phyloP scores from a whole-genome alignment of 768 basidiomycete species.

The Lactarius indigo region DNA sequence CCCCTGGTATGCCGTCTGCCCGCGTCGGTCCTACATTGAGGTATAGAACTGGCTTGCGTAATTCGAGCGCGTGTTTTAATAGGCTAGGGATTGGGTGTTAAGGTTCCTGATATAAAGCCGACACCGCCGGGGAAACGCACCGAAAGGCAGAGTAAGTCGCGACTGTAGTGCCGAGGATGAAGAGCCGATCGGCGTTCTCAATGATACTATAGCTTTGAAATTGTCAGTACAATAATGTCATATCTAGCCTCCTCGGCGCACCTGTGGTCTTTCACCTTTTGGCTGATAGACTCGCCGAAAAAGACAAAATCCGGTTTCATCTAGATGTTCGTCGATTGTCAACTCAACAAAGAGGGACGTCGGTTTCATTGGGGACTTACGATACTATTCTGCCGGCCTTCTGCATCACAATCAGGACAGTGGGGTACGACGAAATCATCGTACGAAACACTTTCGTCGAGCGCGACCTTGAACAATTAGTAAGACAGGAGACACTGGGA shows the following conservation, averaged over 20 bases:
- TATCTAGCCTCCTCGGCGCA: constrained; percentile 29
- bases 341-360: background rate
- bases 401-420: constrained; percentile 63
- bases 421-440: constrained; percentile 75
- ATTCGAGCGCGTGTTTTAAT: constrained; percentile 72
- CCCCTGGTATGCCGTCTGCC: constrained; percentile 62
- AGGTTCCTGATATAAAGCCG: background rate
- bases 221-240: constrained; percentile 2
- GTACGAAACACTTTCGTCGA: constrained; percentile 71
- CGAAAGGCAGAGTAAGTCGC: constrained; percentile 92
- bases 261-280: constrained; percentile 66
- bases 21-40: constrained; percentile 88
- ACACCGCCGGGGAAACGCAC: constrained; percentile 36
- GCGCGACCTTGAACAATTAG: constrained; percentile 54
- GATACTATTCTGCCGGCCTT: constrained; percentile 54
- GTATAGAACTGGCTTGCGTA: constrained; percentile 73
- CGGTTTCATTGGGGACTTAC: constrained; percentile 38
- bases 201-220: constrained; percentile 51
- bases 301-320: constrained; percentile 83
- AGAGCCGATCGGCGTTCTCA: constrained; percentile 58
- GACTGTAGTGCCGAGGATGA: constrained; percentile 85
- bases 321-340: constrained; percentile 33
- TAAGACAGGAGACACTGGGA: background rate
- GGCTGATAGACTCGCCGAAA: constrained; percentile 85
- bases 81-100: constrained; percentile 43